Conservation (phyloP, 352 stramenopile genomes). For the Globisporangium splendens region DNA sequence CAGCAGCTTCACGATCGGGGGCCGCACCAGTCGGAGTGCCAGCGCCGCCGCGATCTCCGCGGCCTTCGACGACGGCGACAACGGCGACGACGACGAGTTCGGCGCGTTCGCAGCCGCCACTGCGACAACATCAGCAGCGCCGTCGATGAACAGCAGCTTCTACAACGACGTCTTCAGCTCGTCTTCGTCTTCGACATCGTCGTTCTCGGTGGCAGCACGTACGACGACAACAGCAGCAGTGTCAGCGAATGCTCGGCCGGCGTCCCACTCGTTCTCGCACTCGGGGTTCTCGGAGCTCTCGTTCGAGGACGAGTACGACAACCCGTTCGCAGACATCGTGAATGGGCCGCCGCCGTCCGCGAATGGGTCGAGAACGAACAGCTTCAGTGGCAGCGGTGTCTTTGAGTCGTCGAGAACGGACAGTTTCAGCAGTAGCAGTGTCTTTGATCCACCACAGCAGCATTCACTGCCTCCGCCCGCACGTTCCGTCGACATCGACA, state of each 20-base stretch:
- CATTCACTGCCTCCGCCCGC: constrained; percentile 2
- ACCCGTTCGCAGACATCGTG: constrained; percentile 20
- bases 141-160: constrained; percentile 16
- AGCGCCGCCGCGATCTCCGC: background rate
- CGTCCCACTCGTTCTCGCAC: background rate
- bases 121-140: constrained; percentile 20
- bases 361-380: constrained; percentile 7
- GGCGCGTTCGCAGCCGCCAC: constrained; percentile 37
- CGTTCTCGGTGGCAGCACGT: background rate
- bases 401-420: no score
- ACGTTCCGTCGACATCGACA: background rate
- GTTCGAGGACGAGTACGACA: constrained; percentile 21
- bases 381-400: constrained; percentile 5
- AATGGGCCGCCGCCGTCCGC: constrained; percentile 8
- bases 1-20: background rate
- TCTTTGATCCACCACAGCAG: background rate
- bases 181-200: constrained; percentile 22
- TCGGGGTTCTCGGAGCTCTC: constrained; percentile 9
- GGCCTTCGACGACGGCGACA: constrained; percentile 19
- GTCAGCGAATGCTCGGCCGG: no score
- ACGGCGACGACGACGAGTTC: constrained; percentile 29
- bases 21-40: background rate
- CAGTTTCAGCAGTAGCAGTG: background rate
- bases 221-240: no score
- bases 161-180: constrained; percentile 35